Evolutionary conservation across 805 yeast genomes (phyloP).

Genomic region (Scheffersomyces coipomensis): DNA sequence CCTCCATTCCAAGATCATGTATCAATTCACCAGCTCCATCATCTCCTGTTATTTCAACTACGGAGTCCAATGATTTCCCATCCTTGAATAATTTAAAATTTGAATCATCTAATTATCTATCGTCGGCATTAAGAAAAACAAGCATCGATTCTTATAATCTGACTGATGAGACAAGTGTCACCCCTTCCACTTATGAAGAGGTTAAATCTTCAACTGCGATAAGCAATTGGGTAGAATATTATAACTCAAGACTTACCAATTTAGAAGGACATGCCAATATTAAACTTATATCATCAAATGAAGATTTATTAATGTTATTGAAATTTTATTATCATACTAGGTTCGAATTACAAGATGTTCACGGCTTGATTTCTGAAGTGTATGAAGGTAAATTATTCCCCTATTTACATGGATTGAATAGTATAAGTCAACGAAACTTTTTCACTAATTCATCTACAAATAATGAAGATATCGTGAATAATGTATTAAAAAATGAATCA

Average conservation of each 20-base stretch:
- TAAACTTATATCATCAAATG: background rate
- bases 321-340: slow-evolving; percentile 6
- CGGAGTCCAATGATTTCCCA: background rate
- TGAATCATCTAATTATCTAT: background rate
- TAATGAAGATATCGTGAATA: background rate
- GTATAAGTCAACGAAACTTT: slow-evolving; percentile 25
- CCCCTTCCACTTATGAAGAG: background rate
- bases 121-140: background rate
- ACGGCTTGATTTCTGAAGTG: background rate
- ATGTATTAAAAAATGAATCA: background rate
- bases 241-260: background rate
- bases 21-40: background rate
- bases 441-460: slow-evolving; percentile 17
- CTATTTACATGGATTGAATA: slow-evolving; percentile 31
- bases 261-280: background rate
- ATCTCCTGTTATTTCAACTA: background rate
- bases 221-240: background rate
- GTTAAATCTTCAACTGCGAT: background rate
- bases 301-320: background rate
- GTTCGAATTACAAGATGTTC: background rate
- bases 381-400: slow-evolving; percentile 23
- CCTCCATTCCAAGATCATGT: slow-evolving; percentile 1
- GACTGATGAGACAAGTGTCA: background rate
- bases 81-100: background rate
- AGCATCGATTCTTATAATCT: background rate